phyloP scores from a whole-genome alignment of 2,329 filamentous ascomycete genomes.

The Dryadomyces quercus-mongolicae region DNA sequence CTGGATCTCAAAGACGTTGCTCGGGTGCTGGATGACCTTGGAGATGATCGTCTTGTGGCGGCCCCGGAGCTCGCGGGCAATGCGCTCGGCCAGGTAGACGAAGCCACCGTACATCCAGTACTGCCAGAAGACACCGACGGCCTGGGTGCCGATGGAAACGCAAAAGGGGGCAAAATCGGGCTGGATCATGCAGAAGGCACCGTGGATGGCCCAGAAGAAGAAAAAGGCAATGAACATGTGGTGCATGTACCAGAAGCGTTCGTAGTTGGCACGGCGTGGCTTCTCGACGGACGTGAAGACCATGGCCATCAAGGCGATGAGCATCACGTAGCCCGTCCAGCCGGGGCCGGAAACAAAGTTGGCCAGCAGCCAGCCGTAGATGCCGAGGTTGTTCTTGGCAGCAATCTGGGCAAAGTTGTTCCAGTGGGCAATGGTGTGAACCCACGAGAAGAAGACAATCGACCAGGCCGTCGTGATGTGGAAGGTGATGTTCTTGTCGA shows the following conservation, averaged over 20 bases:
- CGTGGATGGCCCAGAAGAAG: slow-evolving; percentile 83
- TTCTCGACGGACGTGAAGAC: slow-evolving; percentile 67
- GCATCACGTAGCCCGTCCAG: slow-evolving; percentile 80
- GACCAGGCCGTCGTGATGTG: slow-evolving; percentile 79
- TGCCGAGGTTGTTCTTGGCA: slow-evolving; percentile 60
- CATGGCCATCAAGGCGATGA: slow-evolving; percentile 67
- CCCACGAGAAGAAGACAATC: slow-evolving; percentile 78
- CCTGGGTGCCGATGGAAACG: slow-evolving; percentile 50
- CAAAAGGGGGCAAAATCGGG: slow-evolving; percentile 72
- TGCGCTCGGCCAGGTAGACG: slow-evolving; percentile 66
- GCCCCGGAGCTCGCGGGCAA: slow-evolving; percentile 67
- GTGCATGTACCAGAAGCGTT: slow-evolving; percentile 85
- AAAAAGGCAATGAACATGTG: slow-evolving; percentile 84
- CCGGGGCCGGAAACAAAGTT: slow-evolving; percentile 72
- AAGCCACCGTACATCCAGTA: slow-evolving; percentile 80
- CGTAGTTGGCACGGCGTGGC: slow-evolving; percentile 68
- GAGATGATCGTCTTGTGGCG: slow-evolving; percentile 77
- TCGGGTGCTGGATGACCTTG: slow-evolving; percentile 81
- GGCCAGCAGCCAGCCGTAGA: slow-evolving; percentile 65
- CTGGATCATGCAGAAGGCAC: slow-evolving; percentile 84
- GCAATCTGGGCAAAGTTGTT: slow-evolving; percentile 74
- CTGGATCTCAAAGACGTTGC: slow-evolving; percentile 81
- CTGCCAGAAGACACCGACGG: slow-evolving; percentile 74
- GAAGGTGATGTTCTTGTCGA: slow-evolving; percentile 83
- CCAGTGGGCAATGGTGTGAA: slow-evolving; percentile 79